Percentiles rank a stretch among this genome's conserved stretches.
Evolutionary conservation across 129 eudicot species (phyloP).

Genomic region (Chrysanthemum makinoi): DNA sequence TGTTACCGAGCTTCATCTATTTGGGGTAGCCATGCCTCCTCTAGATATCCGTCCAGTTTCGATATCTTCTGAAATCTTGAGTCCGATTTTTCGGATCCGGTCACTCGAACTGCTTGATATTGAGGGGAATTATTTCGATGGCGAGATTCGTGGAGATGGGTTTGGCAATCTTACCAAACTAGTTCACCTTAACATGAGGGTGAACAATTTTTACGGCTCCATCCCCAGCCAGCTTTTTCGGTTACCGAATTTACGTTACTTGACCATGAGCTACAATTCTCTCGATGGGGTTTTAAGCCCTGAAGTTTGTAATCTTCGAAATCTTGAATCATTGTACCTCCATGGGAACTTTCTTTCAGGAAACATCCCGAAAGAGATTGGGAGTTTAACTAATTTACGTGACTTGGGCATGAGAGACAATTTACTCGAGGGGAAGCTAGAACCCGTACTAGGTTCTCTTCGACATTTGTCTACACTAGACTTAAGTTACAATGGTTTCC

Average conservation of each 20-base stretch:
- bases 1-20: conserved; percentile 26
- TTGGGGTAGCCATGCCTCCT: background rate
- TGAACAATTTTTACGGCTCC: conserved; percentile 24
- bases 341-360: conserved; percentile 3
- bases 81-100: conserved; percentile 37
- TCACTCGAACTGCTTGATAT: conserved; percentile 36
- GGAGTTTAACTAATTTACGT: conserved; percentile 16
- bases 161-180: conserved; percentile 41
- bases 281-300: background rate
- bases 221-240: conserved; percentile 29
- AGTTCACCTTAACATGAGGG: conserved; percentile 31
- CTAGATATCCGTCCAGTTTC: background rate
- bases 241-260: conserved; percentile 15
- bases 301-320: background rate
- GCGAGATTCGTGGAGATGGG: conserved; percentile 23
- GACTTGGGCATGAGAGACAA: conserved; percentile 35
- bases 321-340: conserved; percentile 37
- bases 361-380: too few species aligned
- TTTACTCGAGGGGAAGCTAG: background rate
- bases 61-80: conserved; percentile 17
- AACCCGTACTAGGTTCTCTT: background rate
- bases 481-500: too few species aligned
- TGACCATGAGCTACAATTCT: background rate
- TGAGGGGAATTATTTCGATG: conserved; percentile 15
- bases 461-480: background rate